phyloP scores from a whole-genome alignment of 2,329 filamentous ascomycete species.

The Fusarium sp. region DNA sequence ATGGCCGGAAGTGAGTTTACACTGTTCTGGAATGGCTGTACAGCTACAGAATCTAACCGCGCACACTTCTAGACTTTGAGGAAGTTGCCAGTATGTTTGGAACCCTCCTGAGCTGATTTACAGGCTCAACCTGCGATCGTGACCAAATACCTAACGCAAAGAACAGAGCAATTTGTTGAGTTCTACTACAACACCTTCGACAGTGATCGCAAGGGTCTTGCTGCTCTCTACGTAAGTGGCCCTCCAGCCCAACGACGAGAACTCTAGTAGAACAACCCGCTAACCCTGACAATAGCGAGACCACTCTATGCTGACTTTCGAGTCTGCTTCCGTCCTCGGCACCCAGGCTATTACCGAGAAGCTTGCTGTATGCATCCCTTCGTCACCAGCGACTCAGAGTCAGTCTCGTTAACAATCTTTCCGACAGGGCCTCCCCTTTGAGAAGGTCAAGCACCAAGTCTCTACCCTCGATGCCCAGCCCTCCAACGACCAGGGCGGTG shows the following conservation, averaged over 20 bases:
- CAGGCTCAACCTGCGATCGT: neutral
- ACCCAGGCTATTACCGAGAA: slow-evolving; percentile 77
- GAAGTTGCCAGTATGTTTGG: slow-evolving; percentile 57
- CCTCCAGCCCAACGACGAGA: slow-evolving; percentile 12
- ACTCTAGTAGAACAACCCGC: slow-evolving; percentile 65
- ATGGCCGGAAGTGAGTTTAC: slow-evolving; percentile 39
- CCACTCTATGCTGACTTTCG: slow-evolving; percentile 93
- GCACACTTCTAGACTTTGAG: slow-evolving; percentile 53
- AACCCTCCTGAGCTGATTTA: neutral
- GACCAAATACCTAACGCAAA: slow-evolving; percentile 1
- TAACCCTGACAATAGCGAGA: slow-evolving; percentile 17
- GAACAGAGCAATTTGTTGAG: slow-evolving; percentile 82
- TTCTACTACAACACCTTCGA: slow-evolving; percentile 96
- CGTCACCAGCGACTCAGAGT: neutral
- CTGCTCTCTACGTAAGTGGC: slow-evolving; percentile 79
- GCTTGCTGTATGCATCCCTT: slow-evolving; percentile 71
- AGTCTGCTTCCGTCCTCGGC: slow-evolving; percentile 75
- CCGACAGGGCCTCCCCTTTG: slow-evolving; percentile 77
- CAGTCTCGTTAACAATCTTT: slow-evolving; percentile 10
- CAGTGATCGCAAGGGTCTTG: slow-evolving; percentile 70
- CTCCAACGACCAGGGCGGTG: slow-evolving; percentile 68
- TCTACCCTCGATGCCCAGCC: slow-evolving; percentile 87
- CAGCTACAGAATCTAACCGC: slow-evolving; percentile 39
- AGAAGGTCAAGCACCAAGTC: slow-evolving; percentile 82
- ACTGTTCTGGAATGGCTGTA: neutral